Evolutionary conservation across 2,329 filamentous ascomycete species (phyloP), one percentile per base, ranked within the genome.

Genomic region (Pseudogymnoascus sp.): DNA sequence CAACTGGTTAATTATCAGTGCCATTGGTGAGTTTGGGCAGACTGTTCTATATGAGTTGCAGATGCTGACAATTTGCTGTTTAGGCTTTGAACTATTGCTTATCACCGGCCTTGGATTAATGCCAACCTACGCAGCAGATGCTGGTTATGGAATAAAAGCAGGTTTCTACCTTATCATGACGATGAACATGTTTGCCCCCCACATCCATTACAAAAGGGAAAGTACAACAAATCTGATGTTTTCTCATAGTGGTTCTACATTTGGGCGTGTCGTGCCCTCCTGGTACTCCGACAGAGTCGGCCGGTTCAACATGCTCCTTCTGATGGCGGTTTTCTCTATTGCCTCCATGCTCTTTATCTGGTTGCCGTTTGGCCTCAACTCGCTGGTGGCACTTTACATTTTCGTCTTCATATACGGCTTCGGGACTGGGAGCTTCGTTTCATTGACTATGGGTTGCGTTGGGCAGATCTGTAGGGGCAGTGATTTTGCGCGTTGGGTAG

Each of bases 81-180:
- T 19, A 62, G 61, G 40, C 3, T 62, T 90, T 65, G 87, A 91
- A 75, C 88, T 88, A 74, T 86, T 85, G 0, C 80, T 91, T 29
- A 91, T 91, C 72, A 82, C 95, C 35, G 91, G 91, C 0, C 81
- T 96, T 65, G 86, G 87, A 5, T 96, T 91, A 74, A 84, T 96
- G 56, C 88, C 89, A 8, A 87, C 85, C 0, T 96, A 91, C 72
- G 86, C 88, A 1, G 76, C 90, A 10, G 75, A 78, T 59, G 79
- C 86, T 63, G 87, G 87, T 24, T 85, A 93, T 71, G 78, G 76
- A 44, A 73, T 79, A 4, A 74, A 79, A 1, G 88, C 93, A 68
- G 84, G 88, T 5, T 93, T 90, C 72, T 85, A 91, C 71, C 81
- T 95, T 65, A 77, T 96, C 47, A 88, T 90, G 21, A 87, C 96